These are phyloP conservation scores for Cucumis hystrix DNA, from an alignment of 306 rosid species.

Conservation along the genomic window DNA sequence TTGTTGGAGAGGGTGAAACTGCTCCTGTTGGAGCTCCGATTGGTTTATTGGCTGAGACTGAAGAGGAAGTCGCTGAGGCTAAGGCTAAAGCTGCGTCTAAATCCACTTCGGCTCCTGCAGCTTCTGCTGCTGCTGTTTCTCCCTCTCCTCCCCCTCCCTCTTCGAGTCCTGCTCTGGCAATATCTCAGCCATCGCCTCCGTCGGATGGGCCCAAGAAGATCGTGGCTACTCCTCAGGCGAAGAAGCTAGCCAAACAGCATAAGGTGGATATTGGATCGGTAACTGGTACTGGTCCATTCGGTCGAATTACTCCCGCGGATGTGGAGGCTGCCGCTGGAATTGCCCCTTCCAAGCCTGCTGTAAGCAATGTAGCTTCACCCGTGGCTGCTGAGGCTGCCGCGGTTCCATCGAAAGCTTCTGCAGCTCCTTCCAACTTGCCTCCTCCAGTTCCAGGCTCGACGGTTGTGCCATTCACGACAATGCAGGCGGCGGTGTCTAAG, in stretches of 20 bases:
- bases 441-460: constrained; percentile 66
- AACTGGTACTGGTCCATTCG: constrained; percentile 59
- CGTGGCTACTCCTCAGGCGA: constrained; percentile 86
- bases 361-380: constrained; percentile 16
- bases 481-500: constrained; percentile 83
- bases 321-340: constrained; percentile 74
- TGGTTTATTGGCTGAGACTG: constrained; percentile 58
- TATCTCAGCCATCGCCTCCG: constrained; percentile 25
- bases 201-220: constrained; percentile 39
- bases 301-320: constrained; percentile 67
- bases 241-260: constrained; percentile 83
- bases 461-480: constrained; percentile 69
- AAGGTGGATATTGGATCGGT: constrained; percentile 54
- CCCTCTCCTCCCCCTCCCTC: constrained; percentile 28
- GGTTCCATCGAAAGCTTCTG: constrained; percentile 24
- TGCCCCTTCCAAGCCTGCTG: constrained; percentile 23
- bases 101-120: constrained; percentile 6
- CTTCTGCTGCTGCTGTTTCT: constrained; percentile 12
- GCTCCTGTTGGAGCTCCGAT: constrained; percentile 90
- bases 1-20: constrained; percentile 62
- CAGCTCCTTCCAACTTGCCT: constrained; percentile 14
- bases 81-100: constrained; percentile 48
- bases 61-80: constrained; percentile 62
- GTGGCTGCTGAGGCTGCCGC: constrained; percentile 15
- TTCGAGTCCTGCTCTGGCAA: constrained; percentile 32